A percentile compares a stretch with the other conserved stretches of the same genome.
phyloP scores from a whole-genome alignment of 1,284 basidiomycete genomes.

The Rugosomyces carneus region DNA sequence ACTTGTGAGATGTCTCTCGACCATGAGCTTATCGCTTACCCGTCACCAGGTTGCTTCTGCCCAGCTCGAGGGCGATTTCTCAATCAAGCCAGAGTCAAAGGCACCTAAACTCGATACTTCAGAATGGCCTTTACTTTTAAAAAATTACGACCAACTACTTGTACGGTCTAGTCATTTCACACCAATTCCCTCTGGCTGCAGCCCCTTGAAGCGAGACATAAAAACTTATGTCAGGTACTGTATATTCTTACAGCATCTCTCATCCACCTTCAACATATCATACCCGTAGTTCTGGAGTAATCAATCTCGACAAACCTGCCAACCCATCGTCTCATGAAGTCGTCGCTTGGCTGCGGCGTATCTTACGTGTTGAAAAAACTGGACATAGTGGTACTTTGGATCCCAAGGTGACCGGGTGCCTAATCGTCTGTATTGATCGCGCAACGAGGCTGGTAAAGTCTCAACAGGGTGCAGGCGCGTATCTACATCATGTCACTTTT shows the following conservation, averaged over 20 bases:
- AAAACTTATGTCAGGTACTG: slow-evolving; percentile 84
- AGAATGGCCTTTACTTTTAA: slow-evolving; percentile 95
- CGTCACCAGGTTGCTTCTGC: slow-evolving; percentile 65
- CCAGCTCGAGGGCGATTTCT: slow-evolving; percentile 71
- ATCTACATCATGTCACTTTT: neutral
- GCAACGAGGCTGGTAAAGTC: slow-evolving; percentile 99
- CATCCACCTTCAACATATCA: slow-evolving; percentile 2
- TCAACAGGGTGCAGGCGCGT: slow-evolving; percentile 87
- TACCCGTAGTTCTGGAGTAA: slow-evolving; percentile 80
- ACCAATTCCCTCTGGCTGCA: slow-evolving; percentile 88
- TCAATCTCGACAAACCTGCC: slow-evolving; percentile 99
- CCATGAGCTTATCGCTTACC: slow-evolving; percentile 50
- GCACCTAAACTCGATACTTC: slow-evolving; percentile 87
- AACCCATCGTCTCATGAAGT: slow-evolving; percentile 99
- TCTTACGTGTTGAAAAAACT: slow-evolving; percentile 95
- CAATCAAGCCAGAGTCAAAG: slow-evolving; percentile 75
- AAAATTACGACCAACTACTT: slow-evolving; percentile 97
- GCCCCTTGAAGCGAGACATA: slow-evolving; percentile 92
- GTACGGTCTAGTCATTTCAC: slow-evolving; percentile 97
- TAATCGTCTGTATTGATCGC: slow-evolving; percentile 99
- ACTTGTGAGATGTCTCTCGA: slow-evolving; percentile 11
- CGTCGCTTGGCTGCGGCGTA: slow-evolving; percentile 96
- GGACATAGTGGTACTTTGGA: slow-evolving; percentile 98
- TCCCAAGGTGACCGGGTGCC: slow-evolving; percentile 97
- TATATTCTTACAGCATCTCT: slow-evolving; percentile 2